Evolutionary conservation across 2,329 filamentous ascomycete genomes (phyloP).

Genomic region (Xylariaceae sp.): DNA sequence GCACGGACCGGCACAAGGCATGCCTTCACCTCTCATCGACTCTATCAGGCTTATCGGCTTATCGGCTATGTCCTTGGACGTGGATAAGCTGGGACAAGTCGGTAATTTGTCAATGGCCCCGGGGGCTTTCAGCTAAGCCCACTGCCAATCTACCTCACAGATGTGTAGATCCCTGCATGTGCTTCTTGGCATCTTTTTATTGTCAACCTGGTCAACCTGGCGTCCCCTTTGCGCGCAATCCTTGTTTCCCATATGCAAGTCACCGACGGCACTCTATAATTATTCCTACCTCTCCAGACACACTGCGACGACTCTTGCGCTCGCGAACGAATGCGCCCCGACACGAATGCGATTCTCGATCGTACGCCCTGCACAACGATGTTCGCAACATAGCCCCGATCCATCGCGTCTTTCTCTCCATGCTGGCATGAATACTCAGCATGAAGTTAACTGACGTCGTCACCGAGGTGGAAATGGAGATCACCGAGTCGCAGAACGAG

Average conservation of each 20-base stretch:
- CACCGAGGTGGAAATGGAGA: conserved; percentile 54
- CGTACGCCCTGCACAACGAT: conserved; percentile 16
- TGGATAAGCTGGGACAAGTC: background rate
- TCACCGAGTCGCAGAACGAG: conserved; percentile 70
- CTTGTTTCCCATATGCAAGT: conserved; percentile 6
- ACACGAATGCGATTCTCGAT: conserved; percentile 11
- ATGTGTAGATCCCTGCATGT: conserved; percentile 9
- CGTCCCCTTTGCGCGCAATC: conserved; percentile 22
- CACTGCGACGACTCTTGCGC: background rate
- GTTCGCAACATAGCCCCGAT: conserved; percentile 25
- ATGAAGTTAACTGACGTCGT: conserved; percentile 48
- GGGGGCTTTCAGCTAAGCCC: conserved; percentile 10
- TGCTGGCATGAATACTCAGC: conserved; percentile 39
- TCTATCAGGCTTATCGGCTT: conserved; percentile 15
- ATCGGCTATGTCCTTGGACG: background rate
- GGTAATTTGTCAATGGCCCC: conserved; percentile 10
- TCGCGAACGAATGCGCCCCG: conserved; percentile 10
- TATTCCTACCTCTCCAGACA: background rate
- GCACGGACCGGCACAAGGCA: conserved; percentile 9
- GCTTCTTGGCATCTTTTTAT: conserved; percentile 13
- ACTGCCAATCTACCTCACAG: conserved; percentile 2
- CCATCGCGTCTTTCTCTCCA: conserved; percentile 14
- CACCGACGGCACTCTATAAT: conserved; percentile 8
- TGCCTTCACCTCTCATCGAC: background rate
- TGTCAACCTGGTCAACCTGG: background rate